These are phyloP conservation scores for Mycena sp. DNA, from an alignment of 1,284 basidiomycete genomes.

Conservation along the genomic window DNA sequence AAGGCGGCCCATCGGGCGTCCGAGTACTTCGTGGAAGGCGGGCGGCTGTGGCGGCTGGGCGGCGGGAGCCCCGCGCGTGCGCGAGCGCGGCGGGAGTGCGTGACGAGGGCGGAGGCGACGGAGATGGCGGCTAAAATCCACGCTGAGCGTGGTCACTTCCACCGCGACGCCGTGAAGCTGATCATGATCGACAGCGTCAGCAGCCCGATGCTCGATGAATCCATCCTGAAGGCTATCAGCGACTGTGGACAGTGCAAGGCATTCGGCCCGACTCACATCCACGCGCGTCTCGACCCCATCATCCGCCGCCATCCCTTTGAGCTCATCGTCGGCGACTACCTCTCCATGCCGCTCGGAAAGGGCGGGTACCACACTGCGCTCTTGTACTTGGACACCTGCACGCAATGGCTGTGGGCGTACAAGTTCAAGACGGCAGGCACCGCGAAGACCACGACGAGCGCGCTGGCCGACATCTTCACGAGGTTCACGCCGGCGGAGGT, in stretches of 20 bases:
- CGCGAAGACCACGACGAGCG: conserved; percentile 35
- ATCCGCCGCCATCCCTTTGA: conserved; percentile 39
- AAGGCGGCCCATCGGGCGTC: conserved; percentile 37
- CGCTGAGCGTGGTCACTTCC: background rate
- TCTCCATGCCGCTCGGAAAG: conserved; percentile 43
- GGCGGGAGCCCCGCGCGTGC: too few relatives aligned
- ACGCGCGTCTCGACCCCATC: conserved; percentile 40
- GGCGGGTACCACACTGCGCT: conserved; percentile 34
- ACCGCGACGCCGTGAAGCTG: conserved; percentile 39
- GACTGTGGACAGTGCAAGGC: conserved; percentile 40
- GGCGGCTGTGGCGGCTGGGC: conserved; percentile 5
- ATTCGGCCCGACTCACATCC: conserved; percentile 37
- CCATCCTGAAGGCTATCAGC: conserved; percentile 40
- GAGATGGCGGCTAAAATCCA: conserved; percentile 33
- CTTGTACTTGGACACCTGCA: background rate
- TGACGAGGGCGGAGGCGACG: conserved; percentile 29
- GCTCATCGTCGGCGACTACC: conserved; percentile 44
- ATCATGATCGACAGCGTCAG: conserved; percentile 36
- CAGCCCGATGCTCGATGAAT: conserved; percentile 41
- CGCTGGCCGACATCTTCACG: conserved; percentile 35
- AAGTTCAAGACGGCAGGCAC: background rate
- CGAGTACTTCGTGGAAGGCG: conserved; percentile 42
- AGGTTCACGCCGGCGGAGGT: conserved; percentile 25
- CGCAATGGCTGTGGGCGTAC: background rate
- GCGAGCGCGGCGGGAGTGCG: conserved; percentile 27